Evolutionary conservation across 805 yeast genomes (phyloP).

Genomic region (Clavispora santaluciae): DNA sequence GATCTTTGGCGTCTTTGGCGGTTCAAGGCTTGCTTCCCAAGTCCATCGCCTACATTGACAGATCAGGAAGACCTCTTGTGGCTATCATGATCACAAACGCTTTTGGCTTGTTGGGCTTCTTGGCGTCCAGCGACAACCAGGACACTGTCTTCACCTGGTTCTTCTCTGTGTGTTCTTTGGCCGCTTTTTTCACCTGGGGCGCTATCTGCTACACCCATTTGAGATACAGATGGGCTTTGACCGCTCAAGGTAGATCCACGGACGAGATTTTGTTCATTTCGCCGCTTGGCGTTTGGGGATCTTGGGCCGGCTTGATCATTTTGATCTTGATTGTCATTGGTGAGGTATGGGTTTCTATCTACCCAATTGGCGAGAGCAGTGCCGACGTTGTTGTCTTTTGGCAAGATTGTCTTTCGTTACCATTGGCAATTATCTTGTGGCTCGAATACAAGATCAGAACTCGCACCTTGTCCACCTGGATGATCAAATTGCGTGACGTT

Average conservation of each 20-base stretch:
- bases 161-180: slow-evolving; percentile 36
- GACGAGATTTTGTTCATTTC: slow-evolving; percentile 34
- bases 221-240: slow-evolving; percentile 37
- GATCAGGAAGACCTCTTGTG: slow-evolving; percentile 62
- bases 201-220: slow-evolving; percentile 38
- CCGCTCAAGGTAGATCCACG: slow-evolving; percentile 26
- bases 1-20: slow-evolving; percentile 60
- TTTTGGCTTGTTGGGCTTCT: slow-evolving; percentile 38
- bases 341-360: slow-evolving; percentile 37
- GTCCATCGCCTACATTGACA: slow-evolving; percentile 55
- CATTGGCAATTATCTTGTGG: slow-evolving; percentile 41
- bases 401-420: slow-evolving; percentile 43
- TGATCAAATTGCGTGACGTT: slow-evolving; percentile 44
- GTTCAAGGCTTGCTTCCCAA: slow-evolving; percentile 61
- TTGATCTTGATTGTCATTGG: slow-evolving; percentile 31
- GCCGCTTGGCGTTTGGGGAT: slow-evolving; percentile 34
- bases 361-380: slow-evolving; percentile 26
- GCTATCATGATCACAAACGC: slow-evolving; percentile 47
- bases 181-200: slow-evolving; percentile 39
- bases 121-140: slow-evolving; percentile 29
- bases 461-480: slow-evolving; percentile 26
- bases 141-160: slow-evolving; percentile 36
- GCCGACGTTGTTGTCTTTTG: slow-evolving; percentile 40
- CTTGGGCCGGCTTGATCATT: slow-evolving; percentile 27
- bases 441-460: slow-evolving; percentile 36